Evolutionary conservation across 768 basidiomycete genomes (phyloP).

Genomic region (Heimioporus sp.): DNA sequence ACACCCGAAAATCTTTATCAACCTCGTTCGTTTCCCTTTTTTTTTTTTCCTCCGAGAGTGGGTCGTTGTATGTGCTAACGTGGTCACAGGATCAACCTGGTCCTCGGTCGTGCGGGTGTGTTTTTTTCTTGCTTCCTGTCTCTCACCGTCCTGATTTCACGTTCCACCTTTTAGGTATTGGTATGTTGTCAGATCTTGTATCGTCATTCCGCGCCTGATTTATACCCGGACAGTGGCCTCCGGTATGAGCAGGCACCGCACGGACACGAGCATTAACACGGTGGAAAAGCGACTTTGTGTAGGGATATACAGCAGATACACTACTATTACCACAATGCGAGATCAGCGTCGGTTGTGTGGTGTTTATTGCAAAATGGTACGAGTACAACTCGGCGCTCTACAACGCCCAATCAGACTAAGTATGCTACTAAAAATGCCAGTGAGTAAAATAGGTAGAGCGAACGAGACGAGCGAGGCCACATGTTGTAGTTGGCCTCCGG

Average conservation of each 20-base stretch:
- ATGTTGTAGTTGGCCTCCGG: constrained; percentile 3
- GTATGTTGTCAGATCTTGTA: constrained; percentile 30
- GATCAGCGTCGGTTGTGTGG: constrained; percentile 12
- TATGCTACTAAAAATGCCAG: constrained; percentile 32
- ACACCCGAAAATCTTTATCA: constrained; percentile 96
- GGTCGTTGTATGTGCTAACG: constrained; percentile 5
- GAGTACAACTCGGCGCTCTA: constrained; percentile 34
- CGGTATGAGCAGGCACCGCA: constrained; percentile 86
- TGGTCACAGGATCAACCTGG: constrained; percentile 76
- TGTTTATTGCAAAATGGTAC: constrained; percentile 28
- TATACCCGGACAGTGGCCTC: constrained; percentile 60
- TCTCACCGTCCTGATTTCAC: constrained; percentile 3
- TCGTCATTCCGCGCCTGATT: neutral
- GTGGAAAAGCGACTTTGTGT: constrained; percentile 3
- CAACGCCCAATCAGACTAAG: constrained; percentile 26
- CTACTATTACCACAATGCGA: constrained; percentile 7
- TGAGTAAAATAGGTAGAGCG: constrained; percentile 30
- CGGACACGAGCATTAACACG: constrained; percentile 42
- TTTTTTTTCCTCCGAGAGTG: neutral
- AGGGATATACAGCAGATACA: constrained; percentile 10
- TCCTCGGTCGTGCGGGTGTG: constrained; percentile 87
- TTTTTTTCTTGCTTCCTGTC: constrained; percentile 26
- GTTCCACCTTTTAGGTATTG: constrained; percentile 42
- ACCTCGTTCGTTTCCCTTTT: constrained; percentile 59
- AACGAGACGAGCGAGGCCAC: constrained; percentile 17